Percentiles rank a stretch among this genome's conserved stretches.
Conservation (phyloP, 2,329 filamentous ascomycete genomes). For the Claviceps cyperi region DNA sequence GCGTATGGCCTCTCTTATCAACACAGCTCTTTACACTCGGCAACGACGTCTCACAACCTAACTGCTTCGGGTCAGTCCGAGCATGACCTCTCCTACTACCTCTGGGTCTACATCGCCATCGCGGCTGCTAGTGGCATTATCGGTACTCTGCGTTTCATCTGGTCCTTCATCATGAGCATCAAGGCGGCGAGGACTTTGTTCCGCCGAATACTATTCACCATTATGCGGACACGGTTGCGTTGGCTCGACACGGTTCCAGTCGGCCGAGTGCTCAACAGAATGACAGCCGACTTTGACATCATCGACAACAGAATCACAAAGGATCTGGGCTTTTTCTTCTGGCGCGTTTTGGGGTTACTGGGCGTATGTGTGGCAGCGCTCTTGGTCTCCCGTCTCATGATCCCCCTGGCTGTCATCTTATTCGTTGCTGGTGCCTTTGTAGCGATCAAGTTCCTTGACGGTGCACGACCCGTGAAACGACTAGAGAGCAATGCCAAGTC, state of each 20-base stretch:
- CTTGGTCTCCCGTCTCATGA: conserved; percentile 52
- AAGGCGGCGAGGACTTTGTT: conserved; percentile 57
- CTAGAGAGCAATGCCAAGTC: conserved; percentile 65
- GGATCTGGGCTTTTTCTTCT: conserved; percentile 45
- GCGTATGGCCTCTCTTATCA: conserved; percentile 32
- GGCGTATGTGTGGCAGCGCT: conserved; percentile 53
- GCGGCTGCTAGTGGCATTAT: conserved; percentile 42
- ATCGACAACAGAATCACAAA: conserved; percentile 54
- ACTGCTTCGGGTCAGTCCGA: conserved; percentile 12
- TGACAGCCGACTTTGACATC: conserved; percentile 62
- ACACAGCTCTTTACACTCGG: conserved; percentile 28
- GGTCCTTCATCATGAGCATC: conserved; percentile 50
- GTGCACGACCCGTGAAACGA: conserved; percentile 60
- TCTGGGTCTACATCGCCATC: conserved; percentile 51
- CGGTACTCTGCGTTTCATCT: conserved; percentile 47
- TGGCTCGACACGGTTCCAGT: conserved; percentile 72
- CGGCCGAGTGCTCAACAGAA: conserved; percentile 62
- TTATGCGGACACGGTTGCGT: conserved; percentile 58
- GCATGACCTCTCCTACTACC: conserved; percentile 43
- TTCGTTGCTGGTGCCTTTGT: conserved; percentile 43
- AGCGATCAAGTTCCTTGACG: conserved; percentile 50
- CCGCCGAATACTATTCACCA: conserved; percentile 46
- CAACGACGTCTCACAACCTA: conserved; percentile 14
- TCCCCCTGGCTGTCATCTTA: conserved; percentile 45
- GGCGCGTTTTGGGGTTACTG: conserved; percentile 45